A percentile compares a stretch with the other conserved stretches of the same genome.
Conservation (phyloP, 306 rosid species). For the Gastrolobium bilobum region DNA sequence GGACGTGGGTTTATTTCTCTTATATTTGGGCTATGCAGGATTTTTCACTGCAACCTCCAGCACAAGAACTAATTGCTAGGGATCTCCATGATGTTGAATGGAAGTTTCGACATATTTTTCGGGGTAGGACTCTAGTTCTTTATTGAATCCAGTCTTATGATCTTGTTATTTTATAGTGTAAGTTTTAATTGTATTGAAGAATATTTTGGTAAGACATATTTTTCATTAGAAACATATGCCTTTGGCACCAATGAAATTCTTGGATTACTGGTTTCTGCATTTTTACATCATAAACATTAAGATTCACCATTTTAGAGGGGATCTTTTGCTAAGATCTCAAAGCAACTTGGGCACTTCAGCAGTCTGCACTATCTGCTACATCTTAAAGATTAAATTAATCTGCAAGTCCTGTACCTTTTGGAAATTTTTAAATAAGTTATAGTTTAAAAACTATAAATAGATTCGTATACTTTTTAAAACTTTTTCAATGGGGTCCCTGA, state of each 20-base stretch:
- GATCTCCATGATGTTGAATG: conserved; percentile 95
- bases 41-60: conserved; percentile 89
- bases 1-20: conserved; percentile 45
- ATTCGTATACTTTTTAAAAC: background rate
- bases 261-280: conserved; percentile 11
- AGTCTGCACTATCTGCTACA: background rate
- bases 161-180: conserved; percentile 14
- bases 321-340: background rate
- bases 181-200: background rate
- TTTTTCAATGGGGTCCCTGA: conserved; percentile 11
- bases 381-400: conserved; percentile 3
- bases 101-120: conserved; percentile 93
- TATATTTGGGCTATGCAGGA: conserved; percentile 64
- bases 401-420: background rate
- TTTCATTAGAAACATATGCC: conserved; percentile 1
- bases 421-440: background rate
- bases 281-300: background rate
- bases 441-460: conserved; percentile 26
- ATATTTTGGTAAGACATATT: background rate
- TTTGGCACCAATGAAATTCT: background rate
- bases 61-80: conserved; percentile 92
- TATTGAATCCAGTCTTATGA: background rate
- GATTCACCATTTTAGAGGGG: background rate
- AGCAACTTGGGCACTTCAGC: conserved; percentile 19
- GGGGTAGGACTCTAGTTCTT: conserved; percentile 59